These are phyloP conservation scores for Lunasporangiospora selenospora DNA, from an alignment of 192 early-diverging fungal species.

Conservation along the genomic window DNA sequence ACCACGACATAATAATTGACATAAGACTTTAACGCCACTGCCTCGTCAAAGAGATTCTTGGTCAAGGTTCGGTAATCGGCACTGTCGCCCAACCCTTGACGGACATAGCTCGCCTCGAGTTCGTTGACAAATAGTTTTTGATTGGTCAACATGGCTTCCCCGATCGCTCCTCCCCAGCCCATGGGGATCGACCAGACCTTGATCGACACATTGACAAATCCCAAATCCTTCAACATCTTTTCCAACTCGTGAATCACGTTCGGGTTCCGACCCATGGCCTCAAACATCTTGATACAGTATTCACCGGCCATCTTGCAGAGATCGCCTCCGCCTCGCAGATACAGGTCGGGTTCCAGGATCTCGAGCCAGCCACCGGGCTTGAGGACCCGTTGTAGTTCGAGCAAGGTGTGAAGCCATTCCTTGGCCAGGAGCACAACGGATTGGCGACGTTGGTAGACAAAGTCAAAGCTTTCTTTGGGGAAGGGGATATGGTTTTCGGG, in stretches of 20 bases:
- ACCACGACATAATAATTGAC: constrained; percentile 26
- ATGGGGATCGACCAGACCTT: constrained; percentile 35
- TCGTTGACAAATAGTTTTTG: constrained; percentile 33
- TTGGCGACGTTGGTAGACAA: constrained; percentile 46
- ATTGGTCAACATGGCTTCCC: constrained; percentile 34
- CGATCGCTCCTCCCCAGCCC: constrained; percentile 32
- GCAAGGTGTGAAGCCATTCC: constrained; percentile 32
- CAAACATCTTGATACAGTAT: constrained; percentile 29
- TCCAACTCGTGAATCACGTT: constrained; percentile 38
- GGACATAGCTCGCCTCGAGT: constrained; percentile 35
- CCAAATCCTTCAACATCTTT: constrained; percentile 13
- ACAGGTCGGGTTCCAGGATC: constrained; percentile 35
- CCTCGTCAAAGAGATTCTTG: constrained; percentile 27
- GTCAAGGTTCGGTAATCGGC: constrained; percentile 25
- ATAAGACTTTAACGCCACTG: constrained; percentile 23
- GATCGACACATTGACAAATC: constrained; percentile 23
- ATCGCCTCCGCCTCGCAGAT: constrained; percentile 26
- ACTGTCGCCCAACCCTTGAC: constrained; percentile 21
- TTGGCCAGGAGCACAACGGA: constrained; percentile 30
- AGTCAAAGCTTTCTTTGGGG: constrained; percentile 46
- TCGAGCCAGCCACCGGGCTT: constrained; percentile 47
- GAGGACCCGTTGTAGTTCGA: constrained; percentile 37
- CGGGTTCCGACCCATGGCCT: constrained; percentile 35
- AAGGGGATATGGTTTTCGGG: constrained; percentile 42
- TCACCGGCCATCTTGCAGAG: constrained; percentile 38